Evolutionary conservation across 2,329 filamentous ascomycete genomes (phyloP), one percentile per base, ranked within the genome.

Genomic region (Alternaria incomplexa): DNA sequence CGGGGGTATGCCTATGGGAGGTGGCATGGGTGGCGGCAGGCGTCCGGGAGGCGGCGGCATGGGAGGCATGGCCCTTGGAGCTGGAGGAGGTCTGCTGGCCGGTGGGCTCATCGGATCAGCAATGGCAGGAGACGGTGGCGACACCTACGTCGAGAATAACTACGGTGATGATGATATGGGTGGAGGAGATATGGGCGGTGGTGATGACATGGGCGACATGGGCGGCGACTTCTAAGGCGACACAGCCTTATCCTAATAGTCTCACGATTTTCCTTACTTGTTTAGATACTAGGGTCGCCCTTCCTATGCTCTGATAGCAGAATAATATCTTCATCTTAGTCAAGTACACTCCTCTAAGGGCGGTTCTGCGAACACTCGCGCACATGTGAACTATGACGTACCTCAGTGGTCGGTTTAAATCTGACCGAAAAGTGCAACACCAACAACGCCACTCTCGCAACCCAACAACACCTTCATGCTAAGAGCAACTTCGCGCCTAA

Each of bases 1-100:
- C 84, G 83, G 71, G 81, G 80, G 63, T 10, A 70, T 68, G 65
- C 53, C 40, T 20, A 55, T 55, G 56, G 57, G 48, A 28, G 56
- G 50, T 23, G 65, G 61, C 25, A 58, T 58, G 56, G 57, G 58
- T n/a, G 66, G 58, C 1, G 66, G 66, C 9, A 61, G 65, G 12
- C 62, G 68, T 23, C 68, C 68, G 56, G 82, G 83, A 28, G 85
- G 85, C 3, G 83, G 95, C 81, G 92, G 92, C n/a, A 85, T 87
- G 63, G 88, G 85, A 2, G 93, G 92, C 51, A 88, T 90, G 9
- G 92, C 92, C 22, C 82, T 97, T 46, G 93, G 93, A 82, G 79
- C 92, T 5, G 93, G 93, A 69, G 93, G 91, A 66, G 93, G 93
- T 79, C 75, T 97, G 76, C 73, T 97, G 1, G 94, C 93, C 70